Percentiles rank a stretch among this genome's conserved stretches.
phyloP scores from a whole-genome alignment of 202 grass and related monocot species.

The Bolboschoenoplectus hybrid region DNA sequence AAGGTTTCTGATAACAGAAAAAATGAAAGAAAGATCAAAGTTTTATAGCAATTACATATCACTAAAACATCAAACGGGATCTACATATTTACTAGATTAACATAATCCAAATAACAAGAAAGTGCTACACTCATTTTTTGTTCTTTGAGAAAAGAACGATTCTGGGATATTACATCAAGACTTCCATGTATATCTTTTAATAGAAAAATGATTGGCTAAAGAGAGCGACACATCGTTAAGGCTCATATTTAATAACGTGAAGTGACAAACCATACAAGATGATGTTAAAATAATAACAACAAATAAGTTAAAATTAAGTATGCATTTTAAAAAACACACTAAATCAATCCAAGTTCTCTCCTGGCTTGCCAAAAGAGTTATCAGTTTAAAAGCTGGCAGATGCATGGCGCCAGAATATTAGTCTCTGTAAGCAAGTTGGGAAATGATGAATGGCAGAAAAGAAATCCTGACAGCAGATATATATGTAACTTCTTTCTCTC shows the following conservation, averaged over 20 bases:
- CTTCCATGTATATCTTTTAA: neutral
- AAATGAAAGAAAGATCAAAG: neutral
- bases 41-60: neutral
- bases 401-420: constrained; percentile 9
- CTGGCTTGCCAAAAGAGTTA: constrained; percentile 19
- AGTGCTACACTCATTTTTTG: neutral
- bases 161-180: neutral
- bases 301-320: constrained; percentile 18
- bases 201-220: neutral
- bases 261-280: neutral
- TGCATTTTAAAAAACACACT: neutral
- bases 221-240: neutral
- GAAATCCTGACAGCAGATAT: constrained; percentile 38
- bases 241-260: neutral
- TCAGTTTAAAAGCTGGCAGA: constrained; percentile 30
- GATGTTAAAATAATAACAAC: neutral
- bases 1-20: neutral
- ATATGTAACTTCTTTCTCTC: neutral
- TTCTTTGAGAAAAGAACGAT: neutral
- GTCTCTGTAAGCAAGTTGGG: constrained; percentile 30
- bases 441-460: constrained; percentile 37
- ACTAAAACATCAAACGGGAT: neutral
- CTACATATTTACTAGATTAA: neutral
- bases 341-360: constrained; percentile 19
- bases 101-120: neutral